A percentile compares a stretch with the other conserved stretches of the same genome.
These are phyloP conservation scores for Setaria viridis DNA, from an alignment of 202 grass and related monocot species.

Conservation along the genomic window DNA sequence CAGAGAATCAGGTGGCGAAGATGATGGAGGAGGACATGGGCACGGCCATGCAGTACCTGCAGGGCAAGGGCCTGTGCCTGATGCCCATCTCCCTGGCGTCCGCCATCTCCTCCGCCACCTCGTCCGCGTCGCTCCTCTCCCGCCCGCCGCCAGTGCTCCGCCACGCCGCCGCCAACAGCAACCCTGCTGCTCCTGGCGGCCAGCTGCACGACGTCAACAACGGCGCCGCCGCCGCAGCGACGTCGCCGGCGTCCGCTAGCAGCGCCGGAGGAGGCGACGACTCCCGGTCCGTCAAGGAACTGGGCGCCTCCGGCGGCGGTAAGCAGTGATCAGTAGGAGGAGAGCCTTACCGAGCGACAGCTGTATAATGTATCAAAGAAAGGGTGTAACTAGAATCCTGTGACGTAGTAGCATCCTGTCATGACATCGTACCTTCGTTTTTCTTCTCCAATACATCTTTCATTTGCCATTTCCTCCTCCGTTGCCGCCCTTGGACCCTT, in stretches of 20 bases:
- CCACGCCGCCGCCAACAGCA: not conserved
- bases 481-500: not conserved
- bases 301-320: not conserved
- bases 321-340: not conserved
- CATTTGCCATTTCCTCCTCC: not conserved
- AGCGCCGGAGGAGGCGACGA: not conserved
- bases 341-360: not conserved
- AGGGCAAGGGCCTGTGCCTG: slow-evolving; percentile 97
- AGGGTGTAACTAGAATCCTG: not conserved
- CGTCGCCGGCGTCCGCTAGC: not conserved
- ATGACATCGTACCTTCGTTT: not conserved
- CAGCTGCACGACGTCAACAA: not conserved
- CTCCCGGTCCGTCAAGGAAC: not conserved
- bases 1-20: slow-evolving; percentile 94
- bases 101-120: slow-evolving; percentile 88
- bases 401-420: not conserved
- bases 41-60: slow-evolving; percentile 96
- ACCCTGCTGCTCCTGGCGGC: not conserved
- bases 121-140: slow-evolving; percentile 46
- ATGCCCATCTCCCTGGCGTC: slow-evolving; percentile 99
- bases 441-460: not conserved
- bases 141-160: slow-evolving; percentile 9
- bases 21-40: slow-evolving; percentile 99
- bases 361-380: not conserved
- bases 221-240: too few species aligned